These are phyloP conservation scores for Clarkia xantiana DNA, from an alignment of 345 rosid species.

Conservation along the genomic window DNA sequence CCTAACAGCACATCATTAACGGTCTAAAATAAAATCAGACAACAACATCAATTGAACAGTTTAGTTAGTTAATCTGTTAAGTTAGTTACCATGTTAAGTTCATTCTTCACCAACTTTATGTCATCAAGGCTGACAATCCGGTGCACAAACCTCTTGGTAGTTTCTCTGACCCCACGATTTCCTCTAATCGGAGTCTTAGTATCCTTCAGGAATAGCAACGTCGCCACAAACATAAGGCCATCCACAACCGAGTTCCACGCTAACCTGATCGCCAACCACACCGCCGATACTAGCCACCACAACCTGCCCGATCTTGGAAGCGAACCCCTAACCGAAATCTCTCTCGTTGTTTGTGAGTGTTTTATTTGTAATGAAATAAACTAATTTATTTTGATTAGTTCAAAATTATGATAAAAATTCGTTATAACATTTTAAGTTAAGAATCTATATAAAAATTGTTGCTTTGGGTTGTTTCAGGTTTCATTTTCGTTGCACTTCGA, in stretches of 20 bases:
- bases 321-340: too few relatives aligned
- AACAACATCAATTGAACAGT: too few relatives aligned
- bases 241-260: constrained; percentile 44
- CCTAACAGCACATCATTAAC: constrained; percentile 59
- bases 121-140: too few relatives aligned
- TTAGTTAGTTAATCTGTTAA: too few relatives aligned
- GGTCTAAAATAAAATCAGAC: constrained; percentile 32
- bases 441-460: too few relatives aligned
- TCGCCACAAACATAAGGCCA: constrained; percentile 17
- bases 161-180: constrained; percentile 7
- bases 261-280: constrained; percentile 27
- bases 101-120: constrained; percentile 28
- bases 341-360: too few relatives aligned
- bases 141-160: constrained; percentile 31
- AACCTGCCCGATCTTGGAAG: constrained; percentile 4
- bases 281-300: constrained; percentile 20
- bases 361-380: too few relatives aligned
- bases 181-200: constrained; percentile 23
- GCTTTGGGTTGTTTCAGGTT: too few relatives aligned
- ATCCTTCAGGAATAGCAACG: constrained; percentile 22
- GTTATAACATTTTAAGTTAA: too few relatives aligned
- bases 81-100: constrained; percentile 10
- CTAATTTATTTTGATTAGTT: too few relatives aligned
- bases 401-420: too few relatives aligned
- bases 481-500: too few relatives aligned